Evolutionary conservation across 306 rosid species (phyloP).

Genomic region (Prunus campanulata): DNA sequence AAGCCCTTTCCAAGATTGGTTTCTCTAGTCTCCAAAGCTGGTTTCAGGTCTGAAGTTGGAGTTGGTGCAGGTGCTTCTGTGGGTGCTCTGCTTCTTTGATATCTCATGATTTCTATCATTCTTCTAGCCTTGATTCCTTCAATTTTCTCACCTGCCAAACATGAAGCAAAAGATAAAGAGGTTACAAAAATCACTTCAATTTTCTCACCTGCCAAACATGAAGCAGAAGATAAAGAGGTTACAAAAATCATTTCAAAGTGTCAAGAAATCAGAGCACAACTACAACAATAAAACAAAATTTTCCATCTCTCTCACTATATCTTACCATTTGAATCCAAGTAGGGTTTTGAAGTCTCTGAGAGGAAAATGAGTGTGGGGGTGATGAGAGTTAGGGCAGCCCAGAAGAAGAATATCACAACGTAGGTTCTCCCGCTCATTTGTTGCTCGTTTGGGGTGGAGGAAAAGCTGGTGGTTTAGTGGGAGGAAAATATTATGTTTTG

Average conservation of each 20-base stretch:
- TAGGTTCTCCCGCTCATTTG: slow-evolving; percentile 72
- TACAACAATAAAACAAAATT: no score
- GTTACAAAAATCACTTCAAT: neutral
- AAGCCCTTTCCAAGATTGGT: slow-evolving; percentile 23
- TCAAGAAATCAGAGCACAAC: neutral
- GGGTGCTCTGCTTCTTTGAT: slow-evolving; percentile 15
- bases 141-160: slow-evolving; percentile 44
- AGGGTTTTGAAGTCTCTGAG: slow-evolving; percentile 61
- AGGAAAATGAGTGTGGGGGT: slow-evolving; percentile 70
- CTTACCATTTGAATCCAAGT: slow-evolving; percentile 34
- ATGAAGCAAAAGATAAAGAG: neutral
- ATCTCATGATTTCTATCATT: slow-evolving; percentile 29
- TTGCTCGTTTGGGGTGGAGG: neutral
- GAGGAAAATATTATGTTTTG: slow-evolving; percentile 5
- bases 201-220: slow-evolving; percentile 44
- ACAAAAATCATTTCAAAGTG: neutral
- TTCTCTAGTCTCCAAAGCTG: neutral
- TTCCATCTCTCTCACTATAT: neutral
- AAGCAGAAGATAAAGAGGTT: neutral
- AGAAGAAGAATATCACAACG: slow-evolving; percentile 68
- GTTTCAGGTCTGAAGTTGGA: slow-evolving; percentile 12
- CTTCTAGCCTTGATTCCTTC: slow-evolving; percentile 46
- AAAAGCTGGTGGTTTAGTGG: neutral
- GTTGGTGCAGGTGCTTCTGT: slow-evolving; percentile 16
- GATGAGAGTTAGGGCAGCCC: slow-evolving; percentile 73